Percentiles rank a stretch among this genome's conserved stretches.
Conservation (phyloP, 257 asterid species). For the Cordia subcordata region DNA sequence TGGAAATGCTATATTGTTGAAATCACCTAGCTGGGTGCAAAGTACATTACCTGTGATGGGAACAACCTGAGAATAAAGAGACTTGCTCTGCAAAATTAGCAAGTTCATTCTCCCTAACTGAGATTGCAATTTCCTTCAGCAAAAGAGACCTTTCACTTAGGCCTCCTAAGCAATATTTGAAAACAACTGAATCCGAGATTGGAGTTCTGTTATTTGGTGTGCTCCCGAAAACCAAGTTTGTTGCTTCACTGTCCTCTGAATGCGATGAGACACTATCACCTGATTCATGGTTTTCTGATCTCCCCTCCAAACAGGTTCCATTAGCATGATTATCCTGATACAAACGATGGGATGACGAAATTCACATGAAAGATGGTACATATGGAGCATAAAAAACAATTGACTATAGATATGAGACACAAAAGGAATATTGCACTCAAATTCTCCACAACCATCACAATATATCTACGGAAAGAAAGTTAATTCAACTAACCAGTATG, state of each 20-base stretch:
- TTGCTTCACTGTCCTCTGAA: conserved; percentile 57
- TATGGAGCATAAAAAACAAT: too few relatives aligned
- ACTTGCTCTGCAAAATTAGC: conserved; percentile 62
- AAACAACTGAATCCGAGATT: conserved; percentile 62
- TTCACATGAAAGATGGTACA: too few relatives aligned
- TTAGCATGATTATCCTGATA: conserved; percentile 17
- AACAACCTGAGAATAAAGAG: conserved; percentile 74
- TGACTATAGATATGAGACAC: too few relatives aligned
- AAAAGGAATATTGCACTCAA: too few relatives aligned
- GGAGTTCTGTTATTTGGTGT: conserved; percentile 29
- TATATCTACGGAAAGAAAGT: too few relatives aligned
- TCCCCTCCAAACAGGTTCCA: conserved; percentile 32
- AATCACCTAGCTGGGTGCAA: background rate
- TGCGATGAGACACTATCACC: conserved; percentile 44
- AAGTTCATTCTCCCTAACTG: conserved; percentile 56
- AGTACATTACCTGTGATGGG: conserved; percentile 66
- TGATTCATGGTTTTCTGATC: conserved; percentile 38
- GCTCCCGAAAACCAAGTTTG: conserved; percentile 40
- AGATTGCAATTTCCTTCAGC: conserved; percentile 73
- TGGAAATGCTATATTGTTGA: background rate
- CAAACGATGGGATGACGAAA: too few relatives aligned
- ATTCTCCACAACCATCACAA: too few relatives aligned
- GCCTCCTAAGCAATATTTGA: conserved; percentile 85
- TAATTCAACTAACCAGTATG: too few relatives aligned
- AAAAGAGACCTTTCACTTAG: conserved; percentile 59